A percentile compares a stretch with the other conserved stretches of the same genome.
phyloP scores from a whole-genome alignment of 331 rosid species.

The Dryas integrifolia region DNA sequence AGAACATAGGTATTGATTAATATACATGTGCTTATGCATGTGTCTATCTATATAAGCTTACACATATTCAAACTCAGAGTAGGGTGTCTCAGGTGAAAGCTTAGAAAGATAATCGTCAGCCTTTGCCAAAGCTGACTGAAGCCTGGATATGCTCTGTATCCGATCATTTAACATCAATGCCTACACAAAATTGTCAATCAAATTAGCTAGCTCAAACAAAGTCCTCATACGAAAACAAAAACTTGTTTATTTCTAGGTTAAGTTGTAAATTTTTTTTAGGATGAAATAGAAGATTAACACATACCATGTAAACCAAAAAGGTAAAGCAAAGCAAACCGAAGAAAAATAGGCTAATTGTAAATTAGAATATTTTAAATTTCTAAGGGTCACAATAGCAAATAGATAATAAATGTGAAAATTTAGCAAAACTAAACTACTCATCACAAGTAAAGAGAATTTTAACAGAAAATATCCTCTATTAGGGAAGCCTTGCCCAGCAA shows the following conservation, averaged over 20 bases:
- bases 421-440: background rate
- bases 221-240: conserved; percentile 1
- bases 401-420: background rate
- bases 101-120: conserved; percentile 75
- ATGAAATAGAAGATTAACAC: background rate
- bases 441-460: background rate
- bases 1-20: background rate
- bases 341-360: background rate
- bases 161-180: conserved; percentile 82
- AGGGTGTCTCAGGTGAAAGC: conserved; percentile 49
- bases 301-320: background rate
- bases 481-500: conserved; percentile 2
- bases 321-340: background rate
- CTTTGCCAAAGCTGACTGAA: conserved; percentile 65
- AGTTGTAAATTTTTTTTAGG: background rate
- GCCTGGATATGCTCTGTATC: conserved; percentile 49
- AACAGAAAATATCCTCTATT: background rate
- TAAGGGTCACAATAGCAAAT: background rate
- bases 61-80: conserved; percentile 79
- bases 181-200: conserved; percentile 33
- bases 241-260: background rate
- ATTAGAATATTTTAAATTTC: background rate
- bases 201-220: background rate
- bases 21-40: background rate
- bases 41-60: conserved; percentile 31